Percentiles rank a stretch among this genome's conserved stretches.
phyloP scores from a whole-genome alignment of 805 yeast genomes.

The Saccharomycopsis fermentans region DNA sequence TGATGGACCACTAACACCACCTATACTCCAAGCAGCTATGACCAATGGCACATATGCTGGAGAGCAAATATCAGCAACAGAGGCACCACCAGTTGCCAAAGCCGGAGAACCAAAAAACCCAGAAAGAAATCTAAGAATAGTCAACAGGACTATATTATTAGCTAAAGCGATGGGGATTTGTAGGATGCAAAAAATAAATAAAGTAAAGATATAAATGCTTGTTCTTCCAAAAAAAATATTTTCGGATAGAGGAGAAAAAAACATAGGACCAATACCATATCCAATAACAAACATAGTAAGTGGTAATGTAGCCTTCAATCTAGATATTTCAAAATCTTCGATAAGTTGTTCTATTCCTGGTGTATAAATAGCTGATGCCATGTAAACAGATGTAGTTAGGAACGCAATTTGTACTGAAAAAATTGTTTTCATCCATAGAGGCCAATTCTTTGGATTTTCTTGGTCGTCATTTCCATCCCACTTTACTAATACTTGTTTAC shows the following conservation, averaged over 20 bases:
- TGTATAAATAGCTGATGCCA: conserved; percentile 39
- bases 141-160: conserved; percentile 47
- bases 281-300: conserved; percentile 53
- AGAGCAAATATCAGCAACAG: conserved; percentile 61
- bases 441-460: conserved; percentile 51
- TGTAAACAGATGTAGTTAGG: conserved; percentile 42
- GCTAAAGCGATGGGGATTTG: conserved; percentile 55
- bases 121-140: conserved; percentile 41
- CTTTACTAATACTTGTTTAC: too few species aligned
- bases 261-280: conserved; percentile 53
- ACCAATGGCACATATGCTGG: conserved; percentile 53
- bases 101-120: conserved; percentile 51
- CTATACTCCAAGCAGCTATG: conserved; percentile 61
- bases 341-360: conserved; percentile 40
- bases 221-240: conserved; percentile 48
- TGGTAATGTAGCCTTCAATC: conserved; percentile 47
- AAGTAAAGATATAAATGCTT: conserved; percentile 38
- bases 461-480: conserved; percentile 36
- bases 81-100: conserved; percentile 57
- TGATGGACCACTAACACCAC: conserved; percentile 71
- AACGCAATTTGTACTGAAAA: conserved; percentile 33
- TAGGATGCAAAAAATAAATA: conserved; percentile 45
- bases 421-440: conserved; percentile 29
- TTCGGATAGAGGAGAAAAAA: conserved; percentile 57
- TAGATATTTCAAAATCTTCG: conserved; percentile 40